A percentile compares a stretch with the other conserved stretches of the same genome.
Conservation (phyloP, 2,329 filamentous ascomycete genomes). For the Pseudogymnoascus destructans region DNA sequence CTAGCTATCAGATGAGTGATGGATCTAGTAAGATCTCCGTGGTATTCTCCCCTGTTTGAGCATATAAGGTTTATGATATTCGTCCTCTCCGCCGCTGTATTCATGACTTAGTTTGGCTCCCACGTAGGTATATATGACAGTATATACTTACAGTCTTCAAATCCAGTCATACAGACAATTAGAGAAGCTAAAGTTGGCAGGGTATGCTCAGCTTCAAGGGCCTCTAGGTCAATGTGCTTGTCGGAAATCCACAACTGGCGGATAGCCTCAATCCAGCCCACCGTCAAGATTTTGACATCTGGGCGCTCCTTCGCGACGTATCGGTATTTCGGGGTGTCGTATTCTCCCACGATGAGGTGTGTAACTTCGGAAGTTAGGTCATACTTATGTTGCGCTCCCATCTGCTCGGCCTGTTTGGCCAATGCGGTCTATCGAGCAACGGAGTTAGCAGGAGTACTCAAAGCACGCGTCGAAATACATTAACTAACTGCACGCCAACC, state of each 20-base stretch:
- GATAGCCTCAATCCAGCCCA: conserved; percentile 75
- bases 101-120: conserved; percentile 21
- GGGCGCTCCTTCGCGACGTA: conserved; percentile 83
- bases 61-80: conserved; percentile 48
- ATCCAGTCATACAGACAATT: conserved; percentile 56
- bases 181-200: conserved; percentile 51
- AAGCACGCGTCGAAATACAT: not conserved
- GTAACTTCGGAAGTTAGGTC: conserved; percentile 94
- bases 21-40: conserved; percentile 70
- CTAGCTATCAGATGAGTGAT: conserved; percentile 82
- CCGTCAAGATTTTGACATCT: conserved; percentile 71
- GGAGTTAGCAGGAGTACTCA: conserved; percentile 11
- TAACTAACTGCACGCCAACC: conserved; percentile 30
- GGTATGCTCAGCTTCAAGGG: conserved; percentile 53
- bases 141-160: conserved; percentile 52
- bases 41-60: conserved; percentile 73
- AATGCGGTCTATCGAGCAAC: conserved; percentile 35
- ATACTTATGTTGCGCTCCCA: conserved; percentile 78
- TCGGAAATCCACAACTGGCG: conserved; percentile 70
- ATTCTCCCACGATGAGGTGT: conserved; percentile 81
- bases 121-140: conserved; percentile 10
- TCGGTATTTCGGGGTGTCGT: conserved; percentile 84
- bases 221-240: conserved; percentile 56
- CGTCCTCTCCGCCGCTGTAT: conserved; percentile 49
- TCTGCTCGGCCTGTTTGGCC: conserved; percentile 53